These are phyloP conservation scores for Tetracladium maxilliforme DNA, from an alignment of 2,329 filamentous ascomycete species.

Conservation along the genomic window DNA sequence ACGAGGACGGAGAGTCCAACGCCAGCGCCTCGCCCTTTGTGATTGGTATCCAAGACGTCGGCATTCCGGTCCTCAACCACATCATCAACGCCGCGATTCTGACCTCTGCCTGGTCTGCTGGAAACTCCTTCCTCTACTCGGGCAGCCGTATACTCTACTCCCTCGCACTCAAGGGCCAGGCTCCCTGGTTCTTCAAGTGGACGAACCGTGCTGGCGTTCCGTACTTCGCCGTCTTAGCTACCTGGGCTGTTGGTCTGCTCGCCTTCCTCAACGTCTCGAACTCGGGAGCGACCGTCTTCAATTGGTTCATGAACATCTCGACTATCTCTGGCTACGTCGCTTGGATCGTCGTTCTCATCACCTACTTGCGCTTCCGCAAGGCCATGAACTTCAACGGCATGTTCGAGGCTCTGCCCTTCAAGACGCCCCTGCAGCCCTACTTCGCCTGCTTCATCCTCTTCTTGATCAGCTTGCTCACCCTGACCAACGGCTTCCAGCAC, in stretches of 20 bases:
- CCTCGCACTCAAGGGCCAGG: conserved; percentile 51
- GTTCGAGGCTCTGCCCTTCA: conserved; percentile 33
- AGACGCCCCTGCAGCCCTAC: conserved; percentile 41
- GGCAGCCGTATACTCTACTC: conserved; percentile 57
- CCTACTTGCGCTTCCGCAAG: conserved; percentile 42
- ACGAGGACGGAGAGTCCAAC: conserved; percentile 25
- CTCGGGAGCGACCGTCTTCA: conserved; percentile 48
- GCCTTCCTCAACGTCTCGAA: conserved; percentile 56
- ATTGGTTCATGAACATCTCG: conserved; percentile 58
- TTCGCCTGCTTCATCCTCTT: conserved; percentile 45
- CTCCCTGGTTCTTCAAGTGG: conserved; percentile 42
- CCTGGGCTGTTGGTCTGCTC: conserved; percentile 38
- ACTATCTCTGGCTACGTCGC: conserved; percentile 46
- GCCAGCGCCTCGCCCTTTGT: conserved; percentile 35
- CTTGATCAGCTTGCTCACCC: conserved; percentile 42
- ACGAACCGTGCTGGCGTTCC: conserved; percentile 50
- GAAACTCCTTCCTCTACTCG: conserved; percentile 48
- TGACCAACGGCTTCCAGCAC: conserved; percentile 64
- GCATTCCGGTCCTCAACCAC: conserved; percentile 47
- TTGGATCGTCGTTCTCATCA: conserved; percentile 42
- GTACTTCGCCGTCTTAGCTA: conserved; percentile 33
- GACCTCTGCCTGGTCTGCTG: conserved; percentile 49
- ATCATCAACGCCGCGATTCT: conserved; percentile 56
- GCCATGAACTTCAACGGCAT: conserved; percentile 39
- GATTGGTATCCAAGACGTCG: conserved; percentile 47